Conservation (phyloP, 768 basidiomycete species). For the Amanita brunnescens region DNA sequence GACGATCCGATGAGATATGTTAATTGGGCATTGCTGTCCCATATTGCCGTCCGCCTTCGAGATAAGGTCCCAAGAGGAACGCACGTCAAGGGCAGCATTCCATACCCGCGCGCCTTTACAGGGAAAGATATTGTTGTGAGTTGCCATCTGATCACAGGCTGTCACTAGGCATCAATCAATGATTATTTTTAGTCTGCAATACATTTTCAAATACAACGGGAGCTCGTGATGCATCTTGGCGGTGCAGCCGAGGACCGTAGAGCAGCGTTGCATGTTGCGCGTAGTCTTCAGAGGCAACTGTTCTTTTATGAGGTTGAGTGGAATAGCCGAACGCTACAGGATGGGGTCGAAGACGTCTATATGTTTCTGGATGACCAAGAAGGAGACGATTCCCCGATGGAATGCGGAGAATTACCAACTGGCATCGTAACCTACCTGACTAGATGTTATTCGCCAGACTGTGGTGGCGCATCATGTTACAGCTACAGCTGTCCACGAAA, state of each 20-base stretch:
- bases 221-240: constrained; percentile 68
- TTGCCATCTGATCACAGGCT: neutral
- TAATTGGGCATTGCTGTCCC: constrained; percentile 79
- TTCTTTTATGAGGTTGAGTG: constrained; percentile 98
- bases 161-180: neutral
- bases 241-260: constrained; percentile 71
- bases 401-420: constrained; percentile 69
- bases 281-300: constrained; percentile 83
- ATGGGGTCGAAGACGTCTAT: constrained; percentile 89
- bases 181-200: constrained; percentile 62
- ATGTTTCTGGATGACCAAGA: constrained; percentile 84
- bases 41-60: constrained; percentile 81
- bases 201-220: constrained; percentile 78
- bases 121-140: constrained; percentile 91
- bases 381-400: constrained; percentile 48
- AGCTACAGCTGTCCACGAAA: constrained; percentile 71
- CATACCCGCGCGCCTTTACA: constrained; percentile 85
- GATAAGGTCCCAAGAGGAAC: constrained; percentile 84
- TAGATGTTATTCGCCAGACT: constrained; percentile 83
- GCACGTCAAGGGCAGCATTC: constrained; percentile 90
- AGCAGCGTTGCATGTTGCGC: constrained; percentile 79
- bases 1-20: constrained; percentile 70
- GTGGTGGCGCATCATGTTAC: constrained; percentile 73
- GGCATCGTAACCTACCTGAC: constrained; percentile 88
- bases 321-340: constrained; percentile 73